Evolutionary conservation across 1,284 basidiomycete genomes (phyloP), one percentile per base, ranked within the genome.

Genomic region (Ustanciosporium gigantosporum): DNA sequence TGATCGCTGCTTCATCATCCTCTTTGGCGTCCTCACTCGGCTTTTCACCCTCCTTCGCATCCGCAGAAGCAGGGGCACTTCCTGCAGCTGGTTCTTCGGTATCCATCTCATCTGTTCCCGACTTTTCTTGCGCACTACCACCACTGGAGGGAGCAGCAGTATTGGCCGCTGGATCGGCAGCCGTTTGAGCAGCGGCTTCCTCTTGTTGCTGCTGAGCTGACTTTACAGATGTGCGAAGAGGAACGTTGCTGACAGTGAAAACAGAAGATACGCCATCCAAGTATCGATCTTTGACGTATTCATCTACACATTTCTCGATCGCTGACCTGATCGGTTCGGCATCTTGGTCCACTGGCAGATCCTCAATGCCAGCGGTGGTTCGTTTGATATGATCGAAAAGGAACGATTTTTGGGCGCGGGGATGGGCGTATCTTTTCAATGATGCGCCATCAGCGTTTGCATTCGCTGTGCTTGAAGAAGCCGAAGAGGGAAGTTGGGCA

Each of bases 211-310:
- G 34, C 43, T 9, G 11, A n/a, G 11, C 11, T 29, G 27, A n/a
- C 27, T 29, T 29, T 9, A 29, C 27, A n/a, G n/a, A n/a, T n/a
- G n/a, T n/a, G n/a, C n/a, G n/a, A 9, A 29, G 46, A n/a, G 48
- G 44, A 4, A 43, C 44, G 31, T 57, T 47, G 11, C 32, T 38
- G 0, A 55, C 47, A 1, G 55, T 40, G 44, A 73, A 74, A 3
- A 70, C 66, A 9, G 52, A 50, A 23, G 52, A 60, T 14, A 73
- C 56, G 25, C 73, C 73, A 35, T 65, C 60, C n/a, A 55, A 60
- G 48, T 70, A 77, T 25, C 70, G 53, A 35, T 74, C 62, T 21
- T 35, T 37, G 3, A 74, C 58, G 41, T 77, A 77, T 24, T 32
- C 43, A 9, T 53, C 46, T 7, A 74, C 25, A 2, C 48, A 36